Evolutionary conservation across 176 grass and related monocot genomes (phyloP).

Genomic region (Avena eriantha): DNA sequence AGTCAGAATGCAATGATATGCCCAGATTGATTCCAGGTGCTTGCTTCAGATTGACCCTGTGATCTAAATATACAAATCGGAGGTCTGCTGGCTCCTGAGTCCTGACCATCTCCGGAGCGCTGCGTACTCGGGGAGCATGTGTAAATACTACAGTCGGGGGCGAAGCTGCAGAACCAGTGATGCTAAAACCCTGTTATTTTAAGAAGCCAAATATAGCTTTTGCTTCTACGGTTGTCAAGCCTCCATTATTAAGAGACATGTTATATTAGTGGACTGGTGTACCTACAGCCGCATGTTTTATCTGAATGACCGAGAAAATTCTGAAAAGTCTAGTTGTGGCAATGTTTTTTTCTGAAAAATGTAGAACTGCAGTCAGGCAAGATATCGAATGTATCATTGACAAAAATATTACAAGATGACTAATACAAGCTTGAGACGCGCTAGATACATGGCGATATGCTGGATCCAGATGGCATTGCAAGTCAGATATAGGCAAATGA

Average conservation of each 20-base stretch:
- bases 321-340: neutral
- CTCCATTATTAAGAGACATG: neutral
- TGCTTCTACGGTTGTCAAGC: neutral
- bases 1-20: conserved; percentile 37
- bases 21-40: neutral
- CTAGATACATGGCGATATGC: neutral
- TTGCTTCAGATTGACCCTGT: conserved; percentile 22
- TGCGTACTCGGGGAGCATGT: neutral
- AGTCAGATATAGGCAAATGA: neutral
- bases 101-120: neutral
- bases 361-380: too few species aligned
- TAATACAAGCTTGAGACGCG: neutral
- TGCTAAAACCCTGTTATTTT: neutral
- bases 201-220: neutral
- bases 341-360: too few species aligned
- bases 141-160: neutral
- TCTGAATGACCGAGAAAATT: neutral
- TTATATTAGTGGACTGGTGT: neutral
- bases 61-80: neutral
- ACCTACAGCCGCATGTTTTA: neutral
- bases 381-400: neutral
- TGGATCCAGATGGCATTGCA: neutral
- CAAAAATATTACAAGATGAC: neutral
- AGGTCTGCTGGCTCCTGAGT: conserved; percentile 21
- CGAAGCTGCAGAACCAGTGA: neutral